Percentiles rank a stretch among this genome's conserved stretches.
These are phyloP conservation scores for Chrysopogon serrulatus DNA, from an alignment of 176 grass and related monocot species.

Conservation along the genomic window DNA sequence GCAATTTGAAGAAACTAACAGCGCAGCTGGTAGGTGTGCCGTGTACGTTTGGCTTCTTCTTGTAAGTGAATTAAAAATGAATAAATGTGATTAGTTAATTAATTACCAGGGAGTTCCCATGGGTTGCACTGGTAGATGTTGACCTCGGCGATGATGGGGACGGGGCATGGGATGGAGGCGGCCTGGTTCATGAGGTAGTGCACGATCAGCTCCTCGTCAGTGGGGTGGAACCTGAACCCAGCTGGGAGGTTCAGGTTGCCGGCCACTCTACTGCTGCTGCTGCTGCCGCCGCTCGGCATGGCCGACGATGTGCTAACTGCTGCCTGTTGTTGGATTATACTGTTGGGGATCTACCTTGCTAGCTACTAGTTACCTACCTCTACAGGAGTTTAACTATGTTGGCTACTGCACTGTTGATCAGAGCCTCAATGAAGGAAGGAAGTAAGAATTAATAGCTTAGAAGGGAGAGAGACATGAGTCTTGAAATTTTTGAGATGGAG, in stretches of 20 bases:
- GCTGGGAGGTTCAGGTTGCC: conserved; percentile 45
- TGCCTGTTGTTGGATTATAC: background rate
- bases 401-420: background rate
- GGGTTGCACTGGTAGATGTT: conserved; percentile 93
- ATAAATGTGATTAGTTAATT: too few species aligned
- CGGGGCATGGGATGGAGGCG: conserved; percentile 28
- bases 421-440: background rate
- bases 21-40: too few species aligned
- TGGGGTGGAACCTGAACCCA: conserved; percentile 88
- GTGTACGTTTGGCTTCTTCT: too few species aligned
- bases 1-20: too few species aligned
- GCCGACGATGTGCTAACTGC: background rate
- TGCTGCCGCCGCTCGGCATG: background rate
- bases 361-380: background rate
- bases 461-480: background rate
- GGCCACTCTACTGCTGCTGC: background rate
- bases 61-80: background rate
- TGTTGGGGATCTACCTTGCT: background rate
- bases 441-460: too few species aligned
- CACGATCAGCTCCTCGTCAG: conserved; percentile 77
- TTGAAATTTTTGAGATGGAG: conserved; percentile 57
- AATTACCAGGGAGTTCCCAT: conserved; percentile 79
- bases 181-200: conserved; percentile 70
- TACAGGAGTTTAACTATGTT: background rate
- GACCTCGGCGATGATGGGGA: conserved; percentile 82